These are phyloP conservation scores for Hydnum rufescens DNA, from an alignment of 768 basidiomycete genomes.

Conservation along the genomic window DNA sequence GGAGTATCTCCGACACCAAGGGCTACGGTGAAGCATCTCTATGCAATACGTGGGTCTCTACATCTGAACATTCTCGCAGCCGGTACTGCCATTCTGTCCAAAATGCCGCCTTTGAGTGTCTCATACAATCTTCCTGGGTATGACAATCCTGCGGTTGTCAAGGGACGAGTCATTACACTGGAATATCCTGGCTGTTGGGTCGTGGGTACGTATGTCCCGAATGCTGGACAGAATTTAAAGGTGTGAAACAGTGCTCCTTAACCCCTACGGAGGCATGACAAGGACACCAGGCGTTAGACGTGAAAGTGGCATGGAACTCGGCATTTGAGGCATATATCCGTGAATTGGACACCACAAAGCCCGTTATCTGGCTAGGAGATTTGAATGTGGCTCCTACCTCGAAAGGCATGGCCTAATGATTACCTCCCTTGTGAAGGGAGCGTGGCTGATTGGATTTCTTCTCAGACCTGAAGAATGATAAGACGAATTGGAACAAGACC, in stretches of 20 bases:
- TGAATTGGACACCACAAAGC: constrained; percentile 53
- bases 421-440: neutral
- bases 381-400: constrained; percentile 71
- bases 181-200: constrained; percentile 55
- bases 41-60: neutral
- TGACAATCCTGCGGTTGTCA: constrained; percentile 38
- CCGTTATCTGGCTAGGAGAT: constrained; percentile 79
- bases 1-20: constrained; percentile 63
- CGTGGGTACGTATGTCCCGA: constrained; percentile 67
- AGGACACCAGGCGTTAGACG: constrained; percentile 39
- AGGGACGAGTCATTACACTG: constrained; percentile 65
- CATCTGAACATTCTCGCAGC: constrained; percentile 24
- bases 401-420: constrained; percentile 24
- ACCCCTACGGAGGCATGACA: neutral
- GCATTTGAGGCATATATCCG: constrained; percentile 60
- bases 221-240: constrained; percentile 63
- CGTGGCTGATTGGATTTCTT: neutral
- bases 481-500: constrained; percentile 72
- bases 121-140: constrained; percentile 53
- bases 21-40: constrained; percentile 37
- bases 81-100: constrained; percentile 66
- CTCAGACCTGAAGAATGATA: constrained; percentile 46
- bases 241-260: constrained; percentile 18
- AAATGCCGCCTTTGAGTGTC: constrained; percentile 47
- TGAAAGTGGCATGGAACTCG: constrained; percentile 58